Evolutionary conservation across 2,329 filamentous ascomycete genomes (phyloP).

Genomic region (Dactylellina cionopaga): DNA sequence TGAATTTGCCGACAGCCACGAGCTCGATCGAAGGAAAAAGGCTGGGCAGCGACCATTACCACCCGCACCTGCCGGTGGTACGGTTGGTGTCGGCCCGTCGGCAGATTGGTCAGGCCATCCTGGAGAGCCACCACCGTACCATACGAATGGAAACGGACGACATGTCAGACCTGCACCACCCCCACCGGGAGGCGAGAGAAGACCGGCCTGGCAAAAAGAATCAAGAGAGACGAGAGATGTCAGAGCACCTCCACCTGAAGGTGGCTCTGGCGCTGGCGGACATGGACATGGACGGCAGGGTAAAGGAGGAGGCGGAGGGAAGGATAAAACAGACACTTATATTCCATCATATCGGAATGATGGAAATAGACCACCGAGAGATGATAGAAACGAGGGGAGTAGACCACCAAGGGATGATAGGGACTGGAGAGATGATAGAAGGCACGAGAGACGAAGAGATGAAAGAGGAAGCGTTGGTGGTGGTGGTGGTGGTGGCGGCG

Average conservation of each 20-base stretch:
- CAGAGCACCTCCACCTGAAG: constrained; percentile 37
- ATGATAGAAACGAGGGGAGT: constrained; percentile 61
- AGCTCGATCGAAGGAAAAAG: constrained; percentile 91
- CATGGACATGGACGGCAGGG: constrained; percentile 66
- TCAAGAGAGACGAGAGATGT: constrained; percentile 50
- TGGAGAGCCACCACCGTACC: constrained; percentile 64
- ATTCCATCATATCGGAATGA: constrained; percentile 65
- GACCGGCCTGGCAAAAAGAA: constrained; percentile 54
- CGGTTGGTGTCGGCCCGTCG: constrained; percentile 76
- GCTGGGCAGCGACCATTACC: constrained; percentile 76
- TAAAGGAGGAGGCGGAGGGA: constrained; percentile 53
- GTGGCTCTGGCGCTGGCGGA: constrained; percentile 60
- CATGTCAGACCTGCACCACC: constrained; percentile 53
- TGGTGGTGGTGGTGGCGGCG: constrained; percentile 53
- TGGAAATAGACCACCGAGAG: constrained; percentile 58
- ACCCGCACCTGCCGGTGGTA: constrained; percentile 89
- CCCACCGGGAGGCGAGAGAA: constrained; percentile 43
- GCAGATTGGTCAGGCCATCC: constrained; percentile 65
- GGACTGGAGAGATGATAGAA: constrained; percentile 58
- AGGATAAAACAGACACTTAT: constrained; percentile 64
- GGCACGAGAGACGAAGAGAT: constrained; percentile 61
- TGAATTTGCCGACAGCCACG: constrained; percentile 91
- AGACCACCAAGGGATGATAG: constrained; percentile 60
- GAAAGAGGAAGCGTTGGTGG: constrained; percentile 61
- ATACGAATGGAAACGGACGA: constrained; percentile 49